Percentiles rank a stretch among this genome's conserved stretches.
These are phyloP conservation scores for Volvox africanus DNA, from an alignment of 139 green algal genomes.

Conservation along the genomic window DNA sequence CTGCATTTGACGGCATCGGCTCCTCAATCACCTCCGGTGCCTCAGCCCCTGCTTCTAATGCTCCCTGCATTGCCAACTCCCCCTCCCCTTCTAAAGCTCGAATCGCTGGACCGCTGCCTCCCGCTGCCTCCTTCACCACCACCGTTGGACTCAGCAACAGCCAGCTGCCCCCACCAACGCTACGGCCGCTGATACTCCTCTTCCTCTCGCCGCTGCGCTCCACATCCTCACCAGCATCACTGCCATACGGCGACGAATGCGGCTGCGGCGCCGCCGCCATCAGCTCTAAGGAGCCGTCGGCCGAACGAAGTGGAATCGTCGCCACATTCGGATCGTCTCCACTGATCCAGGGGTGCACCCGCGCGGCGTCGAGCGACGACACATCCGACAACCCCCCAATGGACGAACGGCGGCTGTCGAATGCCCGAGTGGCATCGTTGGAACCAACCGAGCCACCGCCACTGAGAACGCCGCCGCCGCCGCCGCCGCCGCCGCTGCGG, in stretches of 20 bases:
- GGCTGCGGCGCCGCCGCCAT: background rate
- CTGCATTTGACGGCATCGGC: background rate
- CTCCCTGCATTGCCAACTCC: no score
- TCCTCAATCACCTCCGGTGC: background rate
- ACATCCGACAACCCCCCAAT: background rate
- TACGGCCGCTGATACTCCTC: background rate
- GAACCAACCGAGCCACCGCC: background rate
- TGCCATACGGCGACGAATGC: background rate
- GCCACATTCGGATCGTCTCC: background rate
- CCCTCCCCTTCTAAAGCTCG: background rate
- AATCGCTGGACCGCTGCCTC: background rate
- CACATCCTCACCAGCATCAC: background rate
- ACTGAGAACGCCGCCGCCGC: background rate
- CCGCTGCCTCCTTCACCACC: background rate
- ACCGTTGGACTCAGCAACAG: slow-evolving; percentile 6
- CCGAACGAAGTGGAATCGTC: background rate
- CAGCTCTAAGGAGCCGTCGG: slow-evolving; percentile 28
- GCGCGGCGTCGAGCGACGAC: background rate
- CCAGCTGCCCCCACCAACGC: background rate
- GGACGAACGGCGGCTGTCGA: background rate
- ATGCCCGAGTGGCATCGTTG: no score
- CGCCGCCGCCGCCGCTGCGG: background rate
- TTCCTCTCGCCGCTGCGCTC: background rate
- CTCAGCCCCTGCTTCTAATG: background rate
- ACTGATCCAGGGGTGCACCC: slow-evolving; percentile 27